Evolutionary conservation across 2,329 filamentous ascomycete genomes (phyloP), one percentile per base, ranked within the genome.

Genomic region (Sporothrix brunneoviolacea): DNA sequence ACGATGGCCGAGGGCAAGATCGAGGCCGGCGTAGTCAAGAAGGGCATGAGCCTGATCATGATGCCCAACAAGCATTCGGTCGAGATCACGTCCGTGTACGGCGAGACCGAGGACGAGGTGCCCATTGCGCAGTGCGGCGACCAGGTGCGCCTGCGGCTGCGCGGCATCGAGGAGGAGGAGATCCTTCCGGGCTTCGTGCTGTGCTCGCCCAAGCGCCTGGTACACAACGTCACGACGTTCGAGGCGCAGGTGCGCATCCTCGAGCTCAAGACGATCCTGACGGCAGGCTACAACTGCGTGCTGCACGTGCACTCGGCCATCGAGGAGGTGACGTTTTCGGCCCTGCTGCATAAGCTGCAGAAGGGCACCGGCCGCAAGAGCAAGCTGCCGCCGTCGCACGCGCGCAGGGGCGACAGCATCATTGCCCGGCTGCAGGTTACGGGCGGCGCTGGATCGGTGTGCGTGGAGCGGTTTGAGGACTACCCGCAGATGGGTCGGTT

Each of bases 1-100:
- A 98, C 93, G 55, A 90, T 98, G 80, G 81, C 96, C 37, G 94
- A 98, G 72, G 93, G 93, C 59, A 95, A 96, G 77, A 87, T 98
- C 58, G 93, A 98, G 70, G 87, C 91, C 16, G 91, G 90, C 66
- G 86, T 96, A 41, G 77, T 95, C 67, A 93, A 93, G 76, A 97
- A 97, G 78, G 84, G 84, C 55, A 83, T 85, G 71, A 82, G 71
- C 54, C 82, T 95, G 63, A 71, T 94, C 53, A 89, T 98, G 84
- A 98, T 98, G 93, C 93, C 93, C 40, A 95, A 95, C 70, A 86
- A 84, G 64, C 84, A 91, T 54, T 79, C 80, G 42, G 80, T 95
- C 49, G 83, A 88, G 53, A 82, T 95, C 40, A 75, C 90, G 1
- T 90, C 91, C 4, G 75, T 95, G 4, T 98, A 95, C 61, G 91